Evolutionary conservation across 2,329 filamentous ascomycete species (phyloP).

Genomic region (Claviceps paspali): DNA sequence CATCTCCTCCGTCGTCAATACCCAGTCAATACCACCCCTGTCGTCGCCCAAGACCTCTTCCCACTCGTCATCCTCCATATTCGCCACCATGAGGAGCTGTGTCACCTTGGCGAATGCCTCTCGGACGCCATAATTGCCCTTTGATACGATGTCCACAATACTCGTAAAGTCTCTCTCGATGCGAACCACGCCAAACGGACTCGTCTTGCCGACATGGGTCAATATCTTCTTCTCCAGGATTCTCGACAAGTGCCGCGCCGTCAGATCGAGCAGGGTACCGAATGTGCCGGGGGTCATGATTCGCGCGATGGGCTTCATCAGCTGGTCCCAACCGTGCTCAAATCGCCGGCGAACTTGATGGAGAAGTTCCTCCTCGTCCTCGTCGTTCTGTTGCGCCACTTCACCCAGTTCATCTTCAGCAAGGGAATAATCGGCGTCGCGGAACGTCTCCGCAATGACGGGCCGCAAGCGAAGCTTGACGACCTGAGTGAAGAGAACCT

Average conservation of each 20-base stretch:
- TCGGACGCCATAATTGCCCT: slow-evolving; percentile 60
- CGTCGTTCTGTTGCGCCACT: slow-evolving; percentile 35
- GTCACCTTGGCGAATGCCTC: slow-evolving; percentile 62
- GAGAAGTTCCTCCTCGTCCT: slow-evolving; percentile 36
- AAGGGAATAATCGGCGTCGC: slow-evolving; percentile 74
- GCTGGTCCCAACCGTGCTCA: slow-evolving; percentile 67
- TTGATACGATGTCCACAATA: slow-evolving; percentile 52
- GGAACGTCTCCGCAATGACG: slow-evolving; percentile 75
- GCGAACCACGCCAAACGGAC: slow-evolving; percentile 64
- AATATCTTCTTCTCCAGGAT: slow-evolving; percentile 80
- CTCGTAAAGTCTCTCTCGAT: slow-evolving; percentile 74
- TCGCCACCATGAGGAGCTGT: slow-evolving; percentile 74
- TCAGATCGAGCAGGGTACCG: slow-evolving; percentile 57
- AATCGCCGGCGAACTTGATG: slow-evolving; percentile 68
- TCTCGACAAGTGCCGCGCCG: slow-evolving; percentile 58
- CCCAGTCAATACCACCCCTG: slow-evolving; percentile 56
- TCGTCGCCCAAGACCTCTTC: slow-evolving; percentile 47
- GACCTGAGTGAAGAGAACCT: slow-evolving; percentile 76
- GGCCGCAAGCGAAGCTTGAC: slow-evolving; percentile 73
- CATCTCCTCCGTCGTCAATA: slow-evolving; percentile 58
- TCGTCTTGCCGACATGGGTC: slow-evolving; percentile 64
- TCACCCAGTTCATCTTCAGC: slow-evolving; percentile 46
- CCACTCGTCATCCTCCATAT: slow-evolving; percentile 95
- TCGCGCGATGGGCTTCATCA: slow-evolving; percentile 72
- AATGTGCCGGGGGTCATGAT: slow-evolving; percentile 69